Evolutionary conservation across 495 filamentous ascomycete genomes (phyloP).

Genomic region (Venustampulla echinocandica): DNA sequence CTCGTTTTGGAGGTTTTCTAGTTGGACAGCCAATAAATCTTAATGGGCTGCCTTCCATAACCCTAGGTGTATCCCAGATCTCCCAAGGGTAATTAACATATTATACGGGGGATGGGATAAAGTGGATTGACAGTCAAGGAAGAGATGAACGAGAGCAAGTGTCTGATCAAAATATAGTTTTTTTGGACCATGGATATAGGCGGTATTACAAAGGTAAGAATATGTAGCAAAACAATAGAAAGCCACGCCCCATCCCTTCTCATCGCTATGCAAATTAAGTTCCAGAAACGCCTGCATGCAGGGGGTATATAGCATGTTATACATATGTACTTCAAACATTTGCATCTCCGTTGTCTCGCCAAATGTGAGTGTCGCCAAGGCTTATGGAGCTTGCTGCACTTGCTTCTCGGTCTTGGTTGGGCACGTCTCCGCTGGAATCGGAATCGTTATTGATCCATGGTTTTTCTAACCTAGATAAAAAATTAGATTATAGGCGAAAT

Average conservation of each 20-base stretch:
- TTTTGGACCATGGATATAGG: slow-evolving; percentile 1
- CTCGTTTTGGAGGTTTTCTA: no score
- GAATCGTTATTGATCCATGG: slow-evolving; percentile 40
- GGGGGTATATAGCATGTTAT: slow-evolving; percentile 1
- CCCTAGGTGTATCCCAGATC: no score
- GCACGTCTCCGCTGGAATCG: slow-evolving; percentile 7
- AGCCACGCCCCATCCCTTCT: slow-evolving; percentile 7
- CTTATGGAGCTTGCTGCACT: slow-evolving; percentile 36
- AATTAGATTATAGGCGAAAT: slow-evolving; percentile 11
- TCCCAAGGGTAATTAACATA: no score
- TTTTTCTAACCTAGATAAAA: slow-evolving; percentile 32
- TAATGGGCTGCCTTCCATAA: no score
- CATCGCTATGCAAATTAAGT: slow-evolving; percentile 1
- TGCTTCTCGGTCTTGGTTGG: slow-evolving; percentile 8
- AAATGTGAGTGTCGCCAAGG: slow-evolving; percentile 48
- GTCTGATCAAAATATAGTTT: no score
- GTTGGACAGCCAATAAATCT: no score
- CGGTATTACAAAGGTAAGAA: slow-evolving; percentile 6
- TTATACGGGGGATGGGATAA: no score
- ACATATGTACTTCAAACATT: slow-evolving; percentile 22
- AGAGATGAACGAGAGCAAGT: no score
- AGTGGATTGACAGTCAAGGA: no score
- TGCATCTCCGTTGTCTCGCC: slow-evolving; percentile 34
- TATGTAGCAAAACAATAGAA: background rate
- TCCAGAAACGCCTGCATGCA: background rate